Evolutionary conservation across 805 yeast genomes (phyloP).

Genomic region (Yarrowia keelungensis): DNA sequence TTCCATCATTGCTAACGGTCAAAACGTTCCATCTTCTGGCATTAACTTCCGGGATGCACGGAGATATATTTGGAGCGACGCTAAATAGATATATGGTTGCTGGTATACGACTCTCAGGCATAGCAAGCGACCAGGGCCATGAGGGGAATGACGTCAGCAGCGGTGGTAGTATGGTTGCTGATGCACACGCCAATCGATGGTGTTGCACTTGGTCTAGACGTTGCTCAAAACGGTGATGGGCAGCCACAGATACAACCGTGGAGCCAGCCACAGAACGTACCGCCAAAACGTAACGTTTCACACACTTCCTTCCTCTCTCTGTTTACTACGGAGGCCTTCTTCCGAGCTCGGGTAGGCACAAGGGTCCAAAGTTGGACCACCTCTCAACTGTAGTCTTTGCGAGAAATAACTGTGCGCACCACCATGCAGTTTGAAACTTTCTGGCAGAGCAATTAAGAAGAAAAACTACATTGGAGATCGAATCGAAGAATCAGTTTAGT

Average conservation of each 20-base stretch:
- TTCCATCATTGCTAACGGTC: too few relatives aligned
- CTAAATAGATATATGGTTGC: background rate
- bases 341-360: background rate
- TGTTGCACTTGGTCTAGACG: too few relatives aligned
- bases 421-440: background rate
- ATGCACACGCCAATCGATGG: too few relatives aligned
- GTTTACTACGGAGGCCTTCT: background rate
- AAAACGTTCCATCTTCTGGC: background rate
- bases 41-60: conserved; percentile 5
- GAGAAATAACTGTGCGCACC: background rate
- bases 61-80: conserved; percentile 2
- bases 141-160: conserved; percentile 6
- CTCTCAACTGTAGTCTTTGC: background rate
- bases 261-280: too few relatives aligned
- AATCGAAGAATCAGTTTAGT: too few relatives aligned
- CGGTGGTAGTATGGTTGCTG: too few relatives aligned
- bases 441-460: background rate
- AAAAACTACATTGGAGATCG: too few relatives aligned
- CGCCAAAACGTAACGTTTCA: too few relatives aligned
- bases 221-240: too few relatives aligned
- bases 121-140: background rate
- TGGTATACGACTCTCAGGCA: conserved; percentile 7
- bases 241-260: too few relatives aligned
- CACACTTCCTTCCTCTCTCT: background rate
- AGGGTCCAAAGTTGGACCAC: too few relatives aligned